phyloP scores from a whole-genome alignment of 2,329 filamentous ascomycete species.

The Escovopsis sp. region DNA sequence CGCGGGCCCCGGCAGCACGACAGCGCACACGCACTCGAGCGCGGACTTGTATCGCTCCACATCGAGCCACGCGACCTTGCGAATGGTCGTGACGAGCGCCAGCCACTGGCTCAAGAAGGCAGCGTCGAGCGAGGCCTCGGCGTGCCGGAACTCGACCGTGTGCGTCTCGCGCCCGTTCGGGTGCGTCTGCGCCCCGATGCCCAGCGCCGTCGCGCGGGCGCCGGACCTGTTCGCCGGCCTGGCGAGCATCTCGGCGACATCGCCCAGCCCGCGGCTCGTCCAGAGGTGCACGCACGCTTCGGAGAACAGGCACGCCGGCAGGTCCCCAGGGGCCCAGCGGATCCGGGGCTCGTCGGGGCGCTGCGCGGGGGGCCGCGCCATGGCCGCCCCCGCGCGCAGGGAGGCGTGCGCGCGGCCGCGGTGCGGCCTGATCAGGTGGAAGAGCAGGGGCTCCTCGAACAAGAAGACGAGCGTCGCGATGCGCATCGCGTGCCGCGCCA shows the following conservation, averaged over 20 bases:
- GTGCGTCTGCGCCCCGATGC: background rate
- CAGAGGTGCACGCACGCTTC: background rate
- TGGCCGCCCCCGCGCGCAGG: background rate
- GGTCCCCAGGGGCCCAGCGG: background rate
- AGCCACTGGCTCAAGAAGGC: conserved; percentile 7
- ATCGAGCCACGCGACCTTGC: conserved; percentile 6
- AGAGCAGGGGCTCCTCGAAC: conserved; percentile 7
- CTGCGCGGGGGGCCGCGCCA: background rate
- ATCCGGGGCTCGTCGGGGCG: no score
- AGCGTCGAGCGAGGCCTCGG: conserved; percentile 6
- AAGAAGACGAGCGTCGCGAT: conserved; percentile 51
- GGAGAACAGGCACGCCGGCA: conserved; percentile 1
- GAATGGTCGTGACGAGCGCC: conserved; percentile 5
- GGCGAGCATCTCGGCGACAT: no score
- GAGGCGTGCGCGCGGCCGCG: background rate
- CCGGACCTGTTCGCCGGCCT: no score
- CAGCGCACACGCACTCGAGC: conserved; percentile 3
- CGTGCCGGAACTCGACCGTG: conserved; percentile 9
- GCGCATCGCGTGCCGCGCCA: conserved; percentile 65
- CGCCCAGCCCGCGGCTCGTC: background rate
- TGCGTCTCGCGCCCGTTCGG: conserved; percentile 1
- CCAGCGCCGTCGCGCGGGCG: background rate
- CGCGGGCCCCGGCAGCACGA: background rate
- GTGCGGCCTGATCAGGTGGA: conserved; percentile 1
- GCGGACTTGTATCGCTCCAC: conserved; percentile 2